These are phyloP conservation scores for Phytophthora tubulina DNA, from an alignment of 352 stramenopile species.

Conservation along the genomic window DNA sequence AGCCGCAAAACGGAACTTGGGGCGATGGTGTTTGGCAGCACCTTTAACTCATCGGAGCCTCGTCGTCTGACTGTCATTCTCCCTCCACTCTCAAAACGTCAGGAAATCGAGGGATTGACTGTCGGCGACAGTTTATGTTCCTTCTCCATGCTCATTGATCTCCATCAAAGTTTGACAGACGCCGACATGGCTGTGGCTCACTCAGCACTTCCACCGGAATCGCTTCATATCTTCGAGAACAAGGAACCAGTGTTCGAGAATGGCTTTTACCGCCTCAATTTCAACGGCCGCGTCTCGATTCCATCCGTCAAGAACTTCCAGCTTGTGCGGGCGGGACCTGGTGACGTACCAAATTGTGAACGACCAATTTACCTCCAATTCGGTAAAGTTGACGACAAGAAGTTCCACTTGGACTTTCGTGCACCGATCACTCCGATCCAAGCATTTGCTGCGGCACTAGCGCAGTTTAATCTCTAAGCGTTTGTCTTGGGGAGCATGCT, in stretches of 20 bases:
- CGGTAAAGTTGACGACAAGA: slow-evolving; percentile 81
- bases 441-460: slow-evolving; percentile 71
- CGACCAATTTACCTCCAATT: slow-evolving; percentile 71
- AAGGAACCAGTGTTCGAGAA: slow-evolving; percentile 82
- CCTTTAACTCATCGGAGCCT: slow-evolving; percentile 60
- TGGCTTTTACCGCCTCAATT: slow-evolving; percentile 85
- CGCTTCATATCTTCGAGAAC: slow-evolving; percentile 70
- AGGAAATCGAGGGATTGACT: slow-evolving; percentile 60
- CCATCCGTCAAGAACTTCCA: slow-evolving; percentile 89
- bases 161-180: slow-evolving; percentile 42
- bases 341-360: slow-evolving; percentile 19
- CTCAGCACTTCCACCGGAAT: slow-evolving; percentile 27
- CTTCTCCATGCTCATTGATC: slow-evolving; percentile 69
- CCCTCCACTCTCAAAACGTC: slow-evolving; percentile 55
- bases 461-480: slow-evolving; percentile 70
- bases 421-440: slow-evolving; percentile 79
- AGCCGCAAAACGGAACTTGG: slow-evolving; percentile 80
- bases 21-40: slow-evolving; percentile 70
- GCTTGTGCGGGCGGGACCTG: slow-evolving; percentile 41
- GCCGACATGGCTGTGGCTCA: slow-evolving; percentile 35
- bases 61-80: slow-evolving; percentile 57
- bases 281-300: slow-evolving; percentile 79
- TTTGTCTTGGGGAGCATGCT: too few relatives aligned
- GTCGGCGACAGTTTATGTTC: slow-evolving; percentile 53
- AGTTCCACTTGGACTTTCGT: slow-evolving; percentile 85